Base-by-base conservation (phyloP, 768 basidiomycete species). In the Mycena rosella region DNA sequence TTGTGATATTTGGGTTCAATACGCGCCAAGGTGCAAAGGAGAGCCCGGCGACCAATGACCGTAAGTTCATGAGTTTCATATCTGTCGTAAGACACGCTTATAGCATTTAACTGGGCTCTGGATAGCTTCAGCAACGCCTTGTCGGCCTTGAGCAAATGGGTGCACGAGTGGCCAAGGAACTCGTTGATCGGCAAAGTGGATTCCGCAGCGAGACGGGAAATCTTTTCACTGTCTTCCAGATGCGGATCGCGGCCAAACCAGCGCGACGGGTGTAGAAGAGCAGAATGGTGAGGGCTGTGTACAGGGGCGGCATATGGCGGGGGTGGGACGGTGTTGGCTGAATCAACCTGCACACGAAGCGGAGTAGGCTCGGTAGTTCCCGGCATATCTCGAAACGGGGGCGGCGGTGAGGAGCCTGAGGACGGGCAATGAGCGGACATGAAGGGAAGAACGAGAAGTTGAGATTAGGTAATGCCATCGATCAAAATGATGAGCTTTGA, bases 91-190 rank as follows among this genome's bases (percentile, higher is more conserved):
- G 47, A 48, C 2, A 11, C 47, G 47, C 22, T 15, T 4, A 48
- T 24, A 27, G 47, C 11, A 48, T 48, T 22, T 5, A 48, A 11
- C 5, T 48, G 47, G 26, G 24, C 22, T 15, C 27, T 48, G 22
- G 47, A 48, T 6, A 48, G 47, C 47, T 48, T 48, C 24, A 48
- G 47, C 47, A 48, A 48, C 7, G 47, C 47, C 47, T 48, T 48
- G 47, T 48, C 47, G 47, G 47, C 24, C 47, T 48, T 48, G 24
- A 48, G 47, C 11, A 48, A 27, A 48, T 48, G 47, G 9, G 47
- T 26, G 24, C 47, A 48, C 10, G 24, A 24, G 47, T 48, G 47
- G 24, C 47, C 47, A 17, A 48, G 47, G 18, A 48, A 48, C 11
- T 26, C 24, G 24, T 14, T 5, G 47, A 48, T 48, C 47, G 47